Base-by-base conservation (phyloP, 257 asterid genomes). In the Rauvolfia tetraphylla region DNA sequence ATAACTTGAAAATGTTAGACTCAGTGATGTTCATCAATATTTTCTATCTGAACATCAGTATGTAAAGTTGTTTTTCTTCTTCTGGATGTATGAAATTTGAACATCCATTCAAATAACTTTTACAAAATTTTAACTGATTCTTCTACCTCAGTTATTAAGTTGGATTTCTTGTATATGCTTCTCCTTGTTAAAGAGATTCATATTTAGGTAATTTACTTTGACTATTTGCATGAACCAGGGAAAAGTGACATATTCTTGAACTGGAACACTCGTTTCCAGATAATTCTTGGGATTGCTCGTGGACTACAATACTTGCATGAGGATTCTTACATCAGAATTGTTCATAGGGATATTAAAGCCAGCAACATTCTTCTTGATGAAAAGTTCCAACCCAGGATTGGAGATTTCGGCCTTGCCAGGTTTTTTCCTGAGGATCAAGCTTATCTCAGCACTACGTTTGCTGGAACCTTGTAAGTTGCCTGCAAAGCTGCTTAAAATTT, bases 351-450 rank as follows among this genome's bases (percentile, higher is more conserved):
- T 77, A 92, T 90, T 48, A 92, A 92, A 82, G 96, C 97, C 2
- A 92, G 95, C 74, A 90, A 92, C 84, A 89, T 92, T 83, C 96
- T 92, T 79, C 88, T 92, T 62, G 96, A 90, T 29, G 93, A 90
- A 23, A 92, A 86, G 72, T 90, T 85, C 80, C 90, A 84, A 66
- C 97, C 97, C 71, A 85, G 86, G 84, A 90, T 92, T 10, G 93
- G 96, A 74, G 97, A 92, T 78, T 92, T 92, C 76, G 97, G 97
- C 72, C 83, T 92, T 31, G 95, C 97, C 53, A 88, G 96, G 81
- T 92, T 92, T 71, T 92, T 92, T 81, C 97, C 97, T 2, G 97
- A 92, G 82, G 97, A 90, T 85, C 93, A 92, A 83, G 93, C 91
- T 77, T 92, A 86, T 82, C 97, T 92, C 85, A 92, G 97, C 89